Percentiles rank a stretch among this genome's conserved stretches.
phyloP scores from a whole-genome alignment of 352 stramenopile genomes.

The Globisporangium rhizosaccharum region DNA sequence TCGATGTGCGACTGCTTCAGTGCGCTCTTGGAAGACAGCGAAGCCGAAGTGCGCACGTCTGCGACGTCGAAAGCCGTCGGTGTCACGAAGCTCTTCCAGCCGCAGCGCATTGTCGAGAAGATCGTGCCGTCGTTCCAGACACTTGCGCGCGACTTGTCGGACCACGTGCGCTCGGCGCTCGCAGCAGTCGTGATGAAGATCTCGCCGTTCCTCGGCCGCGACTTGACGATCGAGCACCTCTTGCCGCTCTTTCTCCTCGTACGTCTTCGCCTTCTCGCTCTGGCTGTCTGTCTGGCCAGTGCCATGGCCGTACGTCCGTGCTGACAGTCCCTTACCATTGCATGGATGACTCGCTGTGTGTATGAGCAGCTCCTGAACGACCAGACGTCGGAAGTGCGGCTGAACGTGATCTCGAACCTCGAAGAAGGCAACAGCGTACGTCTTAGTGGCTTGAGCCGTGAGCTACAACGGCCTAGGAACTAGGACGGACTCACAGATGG shows the following conservation, averaged over 20 bases:
- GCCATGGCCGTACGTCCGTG: background rate
- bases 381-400: conserved; percentile 94
- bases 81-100: conserved; percentile 48
- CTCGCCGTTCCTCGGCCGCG: conserved; percentile 89
- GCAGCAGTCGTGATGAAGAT: conserved; percentile 95
- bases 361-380: conserved; percentile 89
- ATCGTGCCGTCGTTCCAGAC: conserved; percentile 85
- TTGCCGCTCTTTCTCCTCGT: conserved; percentile 93
- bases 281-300: background rate
- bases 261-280: conserved; percentile 6
- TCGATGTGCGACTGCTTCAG: conserved; percentile 88
- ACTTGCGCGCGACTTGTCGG: conserved; percentile 95
- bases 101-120: conserved; percentile 62
- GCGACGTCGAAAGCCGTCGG: conserved; percentile 89
- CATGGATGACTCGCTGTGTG: background rate
- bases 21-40: conserved; percentile 94
- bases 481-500: conserved; percentile 1
- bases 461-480: background rate
- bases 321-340: background rate
- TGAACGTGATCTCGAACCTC: conserved; percentile 99
- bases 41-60: conserved; percentile 95
- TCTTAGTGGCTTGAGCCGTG: background rate
- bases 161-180: conserved; percentile 95
- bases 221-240: conserved; percentile 92
- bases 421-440: conserved; percentile 91